Evolutionary conservation across 805 yeast genomes (phyloP).

Genomic region (Kazachstania kunashirensis): DNA sequence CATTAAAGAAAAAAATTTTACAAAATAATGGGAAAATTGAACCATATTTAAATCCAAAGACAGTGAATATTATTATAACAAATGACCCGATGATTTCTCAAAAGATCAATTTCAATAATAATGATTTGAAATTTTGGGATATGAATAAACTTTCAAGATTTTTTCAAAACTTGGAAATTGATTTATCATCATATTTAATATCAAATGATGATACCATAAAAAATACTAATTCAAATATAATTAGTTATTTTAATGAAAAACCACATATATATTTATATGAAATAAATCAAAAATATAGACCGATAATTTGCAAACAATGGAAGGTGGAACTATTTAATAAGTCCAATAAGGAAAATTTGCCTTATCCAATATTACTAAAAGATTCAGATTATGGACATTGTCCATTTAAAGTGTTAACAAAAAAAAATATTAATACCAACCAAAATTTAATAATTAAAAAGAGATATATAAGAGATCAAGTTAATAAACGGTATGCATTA

Average conservation of each 20-base stretch:
- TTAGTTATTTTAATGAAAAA: slow-evolving; percentile 4
- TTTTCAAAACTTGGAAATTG: slow-evolving; percentile 48
- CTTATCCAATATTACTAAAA: slow-evolving; percentile 20
- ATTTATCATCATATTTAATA: no score
- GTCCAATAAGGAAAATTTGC: slow-evolving; percentile 27
- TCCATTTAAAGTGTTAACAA: slow-evolving; percentile 47
- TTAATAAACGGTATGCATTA: slow-evolving; percentile 20
- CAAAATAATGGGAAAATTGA: slow-evolving; percentile 46
- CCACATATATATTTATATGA: slow-evolving; percentile 70
- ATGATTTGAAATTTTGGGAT: slow-evolving; percentile 68
- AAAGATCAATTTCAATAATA: background rate
- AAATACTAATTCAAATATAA: background rate
- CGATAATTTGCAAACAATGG: slow-evolving; percentile 79
- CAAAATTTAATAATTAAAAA: slow-evolving; percentile 12
- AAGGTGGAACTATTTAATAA: slow-evolving; percentile 22
- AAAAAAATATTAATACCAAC: slow-evolving; percentile 13
- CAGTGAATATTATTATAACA: slow-evolving; percentile 64
- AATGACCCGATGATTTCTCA: no score
- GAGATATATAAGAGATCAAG: slow-evolving; percentile 17
- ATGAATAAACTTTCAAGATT: slow-evolving; percentile 73
- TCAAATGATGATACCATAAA: slow-evolving; percentile 8
- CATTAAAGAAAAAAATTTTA: slow-evolving; percentile 23
- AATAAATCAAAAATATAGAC: slow-evolving; percentile 59
- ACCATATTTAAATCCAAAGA: slow-evolving; percentile 43
- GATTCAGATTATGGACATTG: slow-evolving; percentile 47